A percentile compares a stretch with the other conserved stretches of the same genome.
Evolutionary conservation across 352 stramenopile species (phyloP).

Genomic region (Phytophthora capsici): DNA sequence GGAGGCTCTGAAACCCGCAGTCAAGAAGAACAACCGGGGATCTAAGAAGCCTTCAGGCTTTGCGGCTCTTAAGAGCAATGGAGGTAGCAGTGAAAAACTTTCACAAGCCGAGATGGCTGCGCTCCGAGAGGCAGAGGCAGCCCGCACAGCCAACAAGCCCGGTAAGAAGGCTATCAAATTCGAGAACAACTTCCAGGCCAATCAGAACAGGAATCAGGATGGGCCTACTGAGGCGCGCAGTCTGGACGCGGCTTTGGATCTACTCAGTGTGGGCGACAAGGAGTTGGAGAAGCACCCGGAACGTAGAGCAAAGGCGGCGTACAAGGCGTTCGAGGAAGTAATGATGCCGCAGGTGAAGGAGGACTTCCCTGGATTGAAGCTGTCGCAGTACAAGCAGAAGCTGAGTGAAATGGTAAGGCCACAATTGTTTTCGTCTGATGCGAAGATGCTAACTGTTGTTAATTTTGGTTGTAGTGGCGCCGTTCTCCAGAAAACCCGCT

Average conservation of each 20-base stretch:
- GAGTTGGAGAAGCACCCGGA: slow-evolving; percentile 70
- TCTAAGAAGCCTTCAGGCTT: slow-evolving; percentile 42
- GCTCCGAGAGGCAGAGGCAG: slow-evolving; percentile 54
- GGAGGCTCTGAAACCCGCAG: slow-evolving; percentile 59
- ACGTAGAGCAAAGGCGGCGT: slow-evolving; percentile 74
- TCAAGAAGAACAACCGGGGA: slow-evolving; percentile 77
- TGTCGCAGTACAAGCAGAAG: slow-evolving; percentile 86
- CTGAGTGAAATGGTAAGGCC: slow-evolving; percentile 74
- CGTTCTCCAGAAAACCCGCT: slow-evolving; percentile 79
- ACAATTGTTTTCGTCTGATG: no score
- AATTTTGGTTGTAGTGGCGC: slow-evolving; percentile 59
- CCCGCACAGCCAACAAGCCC: slow-evolving; percentile 35
- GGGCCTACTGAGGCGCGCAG: slow-evolving; percentile 60
- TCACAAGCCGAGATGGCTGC: slow-evolving; percentile 60
- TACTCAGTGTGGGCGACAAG: slow-evolving; percentile 59
- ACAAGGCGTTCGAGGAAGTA: slow-evolving; percentile 82
- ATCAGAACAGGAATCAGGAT: slow-evolving; percentile 60
- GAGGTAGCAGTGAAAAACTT: slow-evolving; percentile 48
- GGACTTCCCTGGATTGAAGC: slow-evolving; percentile 76
- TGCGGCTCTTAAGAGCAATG: slow-evolving; percentile 23
- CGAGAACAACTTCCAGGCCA: slow-evolving; percentile 55
- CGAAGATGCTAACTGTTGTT: slow-evolving; percentile 14
- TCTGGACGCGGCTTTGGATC: slow-evolving; percentile 68
- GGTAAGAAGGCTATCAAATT: slow-evolving; percentile 77
- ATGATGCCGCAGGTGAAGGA: slow-evolving; percentile 74